Base-by-base conservation (phyloP, 805 yeast species). In the Ogataea glucozyma region DNA sequence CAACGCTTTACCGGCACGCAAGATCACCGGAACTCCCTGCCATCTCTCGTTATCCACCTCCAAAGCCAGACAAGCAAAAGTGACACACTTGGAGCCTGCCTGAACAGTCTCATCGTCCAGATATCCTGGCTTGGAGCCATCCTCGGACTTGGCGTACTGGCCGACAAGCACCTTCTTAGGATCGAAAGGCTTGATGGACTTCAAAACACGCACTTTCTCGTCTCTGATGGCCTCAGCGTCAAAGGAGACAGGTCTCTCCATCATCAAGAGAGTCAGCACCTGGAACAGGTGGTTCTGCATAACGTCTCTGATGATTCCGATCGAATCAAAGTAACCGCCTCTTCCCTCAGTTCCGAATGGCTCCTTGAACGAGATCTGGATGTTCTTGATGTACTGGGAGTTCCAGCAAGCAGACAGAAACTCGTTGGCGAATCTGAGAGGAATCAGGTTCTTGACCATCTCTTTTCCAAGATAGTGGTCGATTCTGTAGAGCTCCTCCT, bases 271-370 rank as follows among this genome's bases (percentile, higher is more conserved):
- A 5, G 98, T 90, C 61, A 93, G 71, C 17, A 91, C 95, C 72
- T 93, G 99, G 60, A 91, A 74, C 57, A 93, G 69, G 70, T 93
- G 99, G 75, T 93, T 93, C 73, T 93, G 99, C 88, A 93, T 91
- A 36, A 93, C 98, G 62, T 93, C 99, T 67, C 99, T 81, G 54
- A 93, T 86, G 62, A 93, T 93, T 46, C 99, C 99, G 59, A 90
- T 88, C 43, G 76, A 73, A 68, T 93, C 98, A 61, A 93, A 93
- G 72, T 93, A 93, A 27, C 99, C 99, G 55, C 99, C 99, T 64
- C 99, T 81, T 44, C 99, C 99, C 70, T 93, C 97, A 30, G 99
- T 93, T 43, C 99, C 99, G 57, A 93, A 93, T n/a, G 93, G 88
- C 71, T 93, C 99, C 72, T 93, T 93, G 75, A 93, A 91, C 11